Percentiles rank a stretch among this genome's conserved stretches.
Evolutionary conservation across 2,329 filamentous ascomycete species (phyloP).

Genomic region (Pseudogymnoascus sp.): DNA sequence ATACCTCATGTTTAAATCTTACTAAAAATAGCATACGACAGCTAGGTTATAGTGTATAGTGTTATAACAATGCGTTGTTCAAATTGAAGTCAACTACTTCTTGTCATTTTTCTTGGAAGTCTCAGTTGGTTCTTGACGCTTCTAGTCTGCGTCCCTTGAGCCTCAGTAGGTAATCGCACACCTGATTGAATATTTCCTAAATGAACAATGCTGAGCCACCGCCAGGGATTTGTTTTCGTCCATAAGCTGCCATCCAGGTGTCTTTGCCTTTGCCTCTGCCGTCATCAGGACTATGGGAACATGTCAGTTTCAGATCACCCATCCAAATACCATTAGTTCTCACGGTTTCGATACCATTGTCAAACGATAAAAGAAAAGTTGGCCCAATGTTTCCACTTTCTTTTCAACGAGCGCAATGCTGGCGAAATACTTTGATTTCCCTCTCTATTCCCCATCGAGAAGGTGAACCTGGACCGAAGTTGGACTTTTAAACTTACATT

Average conservation of each 20-base stretch:
- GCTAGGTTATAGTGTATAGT: not conserved
- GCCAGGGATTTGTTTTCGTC: not conserved
- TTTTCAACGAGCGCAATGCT: too few species aligned
- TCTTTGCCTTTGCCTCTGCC: not conserved
- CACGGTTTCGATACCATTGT: not conserved
- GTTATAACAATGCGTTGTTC: not conserved
- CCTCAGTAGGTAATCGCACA: not conserved
- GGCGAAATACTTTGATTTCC: too few species aligned
- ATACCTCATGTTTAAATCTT: not conserved
- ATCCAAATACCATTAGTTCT: not conserved
- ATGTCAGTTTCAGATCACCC: not conserved
- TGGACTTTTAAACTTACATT: not conserved
- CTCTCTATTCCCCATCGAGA: not conserved
- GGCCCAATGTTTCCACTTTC: not conserved
- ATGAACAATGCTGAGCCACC: not conserved
- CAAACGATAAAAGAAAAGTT: too few species aligned
- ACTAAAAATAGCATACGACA: not conserved
- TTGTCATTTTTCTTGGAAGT: not conserved
- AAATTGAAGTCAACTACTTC: not conserved
- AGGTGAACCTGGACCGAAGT: not conserved
- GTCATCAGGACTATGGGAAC: not conserved
- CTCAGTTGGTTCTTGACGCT: not conserved
- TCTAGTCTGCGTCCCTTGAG: not conserved
- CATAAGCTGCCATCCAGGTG: not conserved
- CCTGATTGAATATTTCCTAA: not conserved